A percentile compares a stretch with the other conserved stretches of the same genome.
Conservation (phyloP, 208 protist genomes). For the Trypanosoma lewisi region DNA sequence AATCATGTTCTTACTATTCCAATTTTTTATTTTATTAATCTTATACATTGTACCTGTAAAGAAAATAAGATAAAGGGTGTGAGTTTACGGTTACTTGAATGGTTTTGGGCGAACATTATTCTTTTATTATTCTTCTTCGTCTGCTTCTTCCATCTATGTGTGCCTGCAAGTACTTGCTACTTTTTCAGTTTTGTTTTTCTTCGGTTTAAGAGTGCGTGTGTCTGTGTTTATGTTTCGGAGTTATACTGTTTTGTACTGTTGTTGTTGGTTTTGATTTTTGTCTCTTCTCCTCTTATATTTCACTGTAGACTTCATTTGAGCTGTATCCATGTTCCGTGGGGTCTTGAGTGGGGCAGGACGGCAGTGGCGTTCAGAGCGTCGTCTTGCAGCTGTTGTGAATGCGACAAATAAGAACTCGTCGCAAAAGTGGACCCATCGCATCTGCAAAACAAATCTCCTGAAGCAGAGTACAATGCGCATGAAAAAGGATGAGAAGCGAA, state of each 20-base stretch:
- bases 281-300: background rate
- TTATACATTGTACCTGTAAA: too few species aligned
- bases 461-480: slow-evolving; percentile 2
- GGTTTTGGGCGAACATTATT: slow-evolving; percentile 38
- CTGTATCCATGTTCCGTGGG: slow-evolving; percentile 21
- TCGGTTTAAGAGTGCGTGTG: too few species aligned
- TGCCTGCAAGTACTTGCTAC: slow-evolving; percentile 7
- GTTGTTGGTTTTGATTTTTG: background rate
- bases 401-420: slow-evolving; percentile 17
- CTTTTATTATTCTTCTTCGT: slow-evolving; percentile 13
- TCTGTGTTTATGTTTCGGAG: too few species aligned
- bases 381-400: slow-evolving; percentile 27
- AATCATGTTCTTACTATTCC: too few species aligned
- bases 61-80: slow-evolving; percentile 56
- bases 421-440: slow-evolving; percentile 23
- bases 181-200: slow-evolving; percentile 12
- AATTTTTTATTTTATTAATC: too few species aligned
- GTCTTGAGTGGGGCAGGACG: background rate
- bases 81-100: slow-evolving; percentile 52
- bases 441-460: background rate
- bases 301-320: slow-evolving; percentile 14
- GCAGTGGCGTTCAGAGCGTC: slow-evolving; percentile 24
- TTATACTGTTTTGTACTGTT: background rate
- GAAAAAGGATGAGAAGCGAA: background rate
- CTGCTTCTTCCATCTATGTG: slow-evolving; percentile 1